Evolutionary conservation across 2,329 filamentous ascomycete genomes (phyloP), one percentile per base, ranked within the genome.

Genomic region (Coniochaeta sp.): DNA sequence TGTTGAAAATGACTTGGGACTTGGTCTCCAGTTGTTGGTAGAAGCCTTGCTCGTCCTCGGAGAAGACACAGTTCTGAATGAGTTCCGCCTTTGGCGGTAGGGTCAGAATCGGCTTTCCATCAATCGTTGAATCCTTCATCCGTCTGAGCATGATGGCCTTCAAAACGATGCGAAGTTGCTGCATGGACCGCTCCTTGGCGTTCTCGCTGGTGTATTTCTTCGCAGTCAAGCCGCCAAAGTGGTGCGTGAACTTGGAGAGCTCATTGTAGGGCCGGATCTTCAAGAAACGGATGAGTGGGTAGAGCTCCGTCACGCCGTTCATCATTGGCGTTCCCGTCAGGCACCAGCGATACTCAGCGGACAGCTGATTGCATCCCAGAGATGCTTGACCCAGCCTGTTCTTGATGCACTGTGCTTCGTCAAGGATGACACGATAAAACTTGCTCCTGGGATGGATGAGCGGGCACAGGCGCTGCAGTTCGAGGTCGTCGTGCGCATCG

Each of bases 291-390:
- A 96, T 79, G 22, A 96, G 75, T 0, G 91, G 89, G 67, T 84
- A 92, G 3, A 96, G 78, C 67, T 97, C 93, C 26, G 83, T 78
- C 2, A 93, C 85, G 14, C 81, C 85, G 66, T 96, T 96, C 89
- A 95, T 95, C 89, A 93, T 92, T 0, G 90, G 90, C 0, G 90
- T 95, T 28, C 90, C 90, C 3, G 88, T 91, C 71, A 93, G 82
- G 68, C 88, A 91, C 76, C 90, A 87, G 55, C 90, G 81, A 68
- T 89, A 84, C 38, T 75, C 77, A 16, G 88, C 77, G 62, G 81
- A 74, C 17, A 95, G 72, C 12, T 74, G 71, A 65, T 78, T 83
- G 32, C 84, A 84, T 4, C 84, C 89, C 63, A 80, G 79, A 1
- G 88, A 82, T 5, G 80, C 75, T 63, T 84, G 82, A 0, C 89